Base-by-base conservation (phyloP, 352 stramenopile species). In the Pythium phragmitis region DNA sequence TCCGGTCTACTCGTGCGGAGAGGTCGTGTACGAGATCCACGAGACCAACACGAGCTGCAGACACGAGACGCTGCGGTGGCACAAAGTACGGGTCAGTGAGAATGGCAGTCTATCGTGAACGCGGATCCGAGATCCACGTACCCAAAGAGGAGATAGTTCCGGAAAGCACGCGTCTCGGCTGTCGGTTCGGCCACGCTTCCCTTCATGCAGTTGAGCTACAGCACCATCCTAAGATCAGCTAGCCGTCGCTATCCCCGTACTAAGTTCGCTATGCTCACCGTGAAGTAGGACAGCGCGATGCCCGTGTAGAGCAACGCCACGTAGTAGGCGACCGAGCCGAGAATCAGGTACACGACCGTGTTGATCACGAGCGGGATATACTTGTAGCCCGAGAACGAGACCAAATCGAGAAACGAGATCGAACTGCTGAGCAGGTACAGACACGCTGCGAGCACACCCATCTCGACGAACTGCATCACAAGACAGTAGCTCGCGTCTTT, bases 341-440 rank as follows among this genome's bases (percentile, higher is more conserved):
- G 51, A 17, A 92, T 63, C 60, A 97, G 76, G 55, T 90, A 96
- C 50, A 94, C 82, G 37, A 98, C 59, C 61, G 96, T 96, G 77
- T 98, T 97, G 65, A 98, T 82, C 57, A 96, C 91, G n/a, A 99
- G 77, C 28, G 93, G 90, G 42, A 99, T 92, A 80, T 99, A 99
- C 81, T 99, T 99, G 91, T 99, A 99, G 57, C 97, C 97, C 13
- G 96, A 98, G 73, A 98, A 98, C 37, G 91, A 92, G 51, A 98
- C 82, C 49, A 99, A 72, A 74, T 99, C 98, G 42, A 99, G 79
- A 46, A 98, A 92, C 36, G 90, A 85, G 60, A 98, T 88, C 3
- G 91, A 90, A 57, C 89, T 93, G 64, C 96, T 91, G 64, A 99
- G 87, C 45, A 98, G 70, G 72, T 99, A 99, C 46, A 99, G 87